Conservation (phyloP, 75 land plant species). For the Chamaecyparis obtusa region DNA sequence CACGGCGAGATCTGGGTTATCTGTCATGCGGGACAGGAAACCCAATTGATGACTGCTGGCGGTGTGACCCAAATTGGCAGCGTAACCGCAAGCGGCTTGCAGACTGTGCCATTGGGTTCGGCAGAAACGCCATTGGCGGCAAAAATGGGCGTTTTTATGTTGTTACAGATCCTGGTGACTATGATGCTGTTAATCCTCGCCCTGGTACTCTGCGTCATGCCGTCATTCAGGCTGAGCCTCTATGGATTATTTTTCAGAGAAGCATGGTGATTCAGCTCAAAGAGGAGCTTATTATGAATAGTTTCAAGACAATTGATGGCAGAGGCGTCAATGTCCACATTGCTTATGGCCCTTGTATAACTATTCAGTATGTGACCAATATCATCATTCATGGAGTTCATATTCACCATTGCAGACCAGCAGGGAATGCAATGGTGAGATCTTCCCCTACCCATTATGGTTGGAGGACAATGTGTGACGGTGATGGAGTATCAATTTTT, state of each 20-base stretch:
- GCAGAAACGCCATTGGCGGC: conserved; percentile 25
- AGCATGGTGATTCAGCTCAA: conserved; percentile 32
- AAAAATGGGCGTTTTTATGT: conserved; percentile 18
- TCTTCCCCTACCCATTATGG: conserved; percentile 16
- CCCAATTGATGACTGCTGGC: conserved; percentile 32
- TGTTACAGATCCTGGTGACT: conserved; percentile 31
- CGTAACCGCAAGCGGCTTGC: conserved; percentile 13
- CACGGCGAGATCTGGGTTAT: background rate
- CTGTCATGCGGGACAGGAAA: conserved; percentile 21
- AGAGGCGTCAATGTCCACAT: conserved; percentile 24
- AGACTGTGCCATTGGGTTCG: conserved; percentile 24
- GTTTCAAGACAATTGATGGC: conserved; percentile 30
- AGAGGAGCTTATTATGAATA: conserved; percentile 24
- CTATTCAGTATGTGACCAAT: conserved; percentile 21
- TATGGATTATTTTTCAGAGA: conserved; percentile 27
- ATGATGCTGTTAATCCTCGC: conserved; percentile 22
- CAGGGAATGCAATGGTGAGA: conserved; percentile 18
- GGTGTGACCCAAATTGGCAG: conserved; percentile 13
- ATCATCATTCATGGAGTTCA: conserved; percentile 31
- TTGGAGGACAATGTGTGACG: conserved; percentile 20
- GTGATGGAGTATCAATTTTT: conserved; percentile 29
- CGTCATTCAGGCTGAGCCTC: conserved; percentile 29
- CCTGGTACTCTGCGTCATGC: conserved; percentile 38
- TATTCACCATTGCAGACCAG: conserved; percentile 24
- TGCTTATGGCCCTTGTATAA: conserved; percentile 21